phyloP scores from a whole-genome alignment of 208 protist genomes.

The Crithidia thermophila region DNA sequence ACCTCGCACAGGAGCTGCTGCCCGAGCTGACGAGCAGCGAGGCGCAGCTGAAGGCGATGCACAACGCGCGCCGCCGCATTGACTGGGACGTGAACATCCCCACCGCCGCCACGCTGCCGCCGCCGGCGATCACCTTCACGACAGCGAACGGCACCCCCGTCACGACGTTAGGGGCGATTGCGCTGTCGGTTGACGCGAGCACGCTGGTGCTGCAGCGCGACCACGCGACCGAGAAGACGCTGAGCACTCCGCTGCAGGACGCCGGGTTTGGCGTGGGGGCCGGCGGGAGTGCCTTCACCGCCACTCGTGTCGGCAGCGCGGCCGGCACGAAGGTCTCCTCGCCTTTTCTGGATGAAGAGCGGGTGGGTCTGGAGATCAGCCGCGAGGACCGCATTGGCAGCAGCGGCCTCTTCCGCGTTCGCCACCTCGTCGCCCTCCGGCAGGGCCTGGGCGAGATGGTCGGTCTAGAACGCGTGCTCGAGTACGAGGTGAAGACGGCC shows the following conservation, averaged over 20 bases:
- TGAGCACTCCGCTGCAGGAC: background rate
- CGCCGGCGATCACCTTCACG: conserved; percentile 64
- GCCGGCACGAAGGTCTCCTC: background rate
- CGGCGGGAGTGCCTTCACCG: background rate
- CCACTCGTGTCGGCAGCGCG: background rate
- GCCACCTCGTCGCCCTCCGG: conserved; percentile 51
- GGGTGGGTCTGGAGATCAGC: conserved; percentile 19
- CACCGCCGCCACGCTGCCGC: conserved; percentile 43
- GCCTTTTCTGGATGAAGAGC: conserved; percentile 20
- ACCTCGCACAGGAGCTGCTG: conserved; percentile 42
- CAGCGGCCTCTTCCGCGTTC: conserved; percentile 46
- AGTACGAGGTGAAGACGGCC: conserved; percentile 52
- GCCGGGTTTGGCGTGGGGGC: background rate
- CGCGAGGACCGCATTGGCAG: conserved; percentile 35
- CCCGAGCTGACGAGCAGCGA: conserved; percentile 45
- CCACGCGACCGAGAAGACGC: conserved; percentile 10
- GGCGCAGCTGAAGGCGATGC: conserved; percentile 41
- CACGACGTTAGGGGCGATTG: conserved; percentile 12
- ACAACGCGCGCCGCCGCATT: conserved; percentile 40
- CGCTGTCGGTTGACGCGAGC: conserved; percentile 36
- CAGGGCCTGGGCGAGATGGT: conserved; percentile 59
- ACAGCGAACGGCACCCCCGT: conserved; percentile 37
- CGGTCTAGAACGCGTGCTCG: conserved; percentile 65
- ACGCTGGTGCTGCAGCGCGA: conserved; percentile 33
- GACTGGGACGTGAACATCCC: conserved; percentile 68